phyloP scores from a whole-genome alignment of 2,329 filamentous ascomycete species.

The Penicillium sp. region DNA sequence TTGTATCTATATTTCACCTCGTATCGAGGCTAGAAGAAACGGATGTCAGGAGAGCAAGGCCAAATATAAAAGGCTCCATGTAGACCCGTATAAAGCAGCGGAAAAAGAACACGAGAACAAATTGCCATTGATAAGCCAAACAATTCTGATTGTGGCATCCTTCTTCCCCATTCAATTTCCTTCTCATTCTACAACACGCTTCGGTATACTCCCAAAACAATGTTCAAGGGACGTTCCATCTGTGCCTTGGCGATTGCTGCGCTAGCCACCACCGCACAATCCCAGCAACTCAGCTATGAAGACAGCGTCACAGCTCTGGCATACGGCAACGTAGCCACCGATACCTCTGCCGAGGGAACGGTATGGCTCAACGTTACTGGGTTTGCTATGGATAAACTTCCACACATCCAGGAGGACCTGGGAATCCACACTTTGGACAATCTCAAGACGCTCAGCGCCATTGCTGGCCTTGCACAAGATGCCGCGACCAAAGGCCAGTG shows the following conservation, averaged over 20 bases:
- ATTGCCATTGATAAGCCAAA: not conserved
- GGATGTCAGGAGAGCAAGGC: not conserved
- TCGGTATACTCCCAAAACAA: not conserved
- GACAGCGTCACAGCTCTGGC: not conserved
- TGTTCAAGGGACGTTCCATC: not conserved
- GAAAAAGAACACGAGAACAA: not conserved
- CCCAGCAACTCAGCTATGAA: not conserved
- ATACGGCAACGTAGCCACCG: not conserved
- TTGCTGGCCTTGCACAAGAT: not conserved
- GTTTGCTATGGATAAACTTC: not conserved
- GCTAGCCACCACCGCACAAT: not conserved
- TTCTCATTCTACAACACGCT: not conserved
- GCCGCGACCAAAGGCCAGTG: not conserved
- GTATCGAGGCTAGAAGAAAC: not conserved
- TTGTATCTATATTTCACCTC: not conserved
- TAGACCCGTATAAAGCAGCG: not conserved
- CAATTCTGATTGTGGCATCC: not conserved
- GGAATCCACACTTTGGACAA: not conserved
- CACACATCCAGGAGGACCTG: not conserved
- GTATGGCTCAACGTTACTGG: not conserved
- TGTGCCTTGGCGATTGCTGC: not conserved
- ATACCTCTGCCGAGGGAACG: not conserved
- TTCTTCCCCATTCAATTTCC: not conserved
- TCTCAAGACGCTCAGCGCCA: not conserved
- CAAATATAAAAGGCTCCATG: not conserved